These are phyloP conservation scores for Cyclotella cryptica DNA, from an alignment of 108 stramenopile genomes.

Conservation along the genomic window DNA sequence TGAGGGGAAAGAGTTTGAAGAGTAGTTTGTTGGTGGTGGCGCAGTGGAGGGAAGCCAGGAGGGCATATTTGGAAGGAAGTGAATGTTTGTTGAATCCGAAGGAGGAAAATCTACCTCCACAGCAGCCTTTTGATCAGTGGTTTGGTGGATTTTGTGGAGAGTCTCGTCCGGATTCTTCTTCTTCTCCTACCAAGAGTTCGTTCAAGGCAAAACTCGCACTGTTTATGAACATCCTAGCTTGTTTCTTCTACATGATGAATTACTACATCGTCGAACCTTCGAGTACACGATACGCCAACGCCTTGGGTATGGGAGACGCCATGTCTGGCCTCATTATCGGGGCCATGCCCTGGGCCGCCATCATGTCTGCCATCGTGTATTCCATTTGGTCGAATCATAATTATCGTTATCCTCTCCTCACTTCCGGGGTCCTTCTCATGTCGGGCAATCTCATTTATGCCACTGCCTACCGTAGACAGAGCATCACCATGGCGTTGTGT, in stretches of 20 bases:
- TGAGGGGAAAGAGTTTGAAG: constrained; percentile 60
- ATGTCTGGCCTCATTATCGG: constrained; percentile 86
- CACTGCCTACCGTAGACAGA: constrained; percentile 62
- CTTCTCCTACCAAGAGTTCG: neutral
- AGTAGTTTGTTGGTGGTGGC: constrained; percentile 58
- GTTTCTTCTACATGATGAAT: constrained; percentile 91
- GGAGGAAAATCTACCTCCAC: neutral
- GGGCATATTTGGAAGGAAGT: constrained; percentile 15
- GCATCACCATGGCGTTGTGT: constrained; percentile 69
- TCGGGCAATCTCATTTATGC: constrained; percentile 84
- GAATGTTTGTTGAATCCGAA: neutral
- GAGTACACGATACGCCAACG: constrained; percentile 81
- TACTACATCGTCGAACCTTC: constrained; percentile 94
- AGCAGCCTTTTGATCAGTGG: neutral
- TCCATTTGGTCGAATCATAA: constrained; percentile 85
- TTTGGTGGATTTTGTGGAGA: constrained; percentile 33
- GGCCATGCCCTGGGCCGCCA: constrained; percentile 88
- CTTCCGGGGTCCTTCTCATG: constrained; percentile 69
- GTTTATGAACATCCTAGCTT: constrained; percentile 73
- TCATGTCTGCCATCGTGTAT: constrained; percentile 74
- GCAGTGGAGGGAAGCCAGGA: constrained; percentile 60
- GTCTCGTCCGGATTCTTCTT: neutral
- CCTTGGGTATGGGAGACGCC: constrained; percentile 81
- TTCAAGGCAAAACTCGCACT: constrained; percentile 35
- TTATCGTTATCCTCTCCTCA: constrained; percentile 78